Base-by-base conservation (phyloP, 202 grass and related monocot species). In the Tripidium arundinaceum region DNA sequence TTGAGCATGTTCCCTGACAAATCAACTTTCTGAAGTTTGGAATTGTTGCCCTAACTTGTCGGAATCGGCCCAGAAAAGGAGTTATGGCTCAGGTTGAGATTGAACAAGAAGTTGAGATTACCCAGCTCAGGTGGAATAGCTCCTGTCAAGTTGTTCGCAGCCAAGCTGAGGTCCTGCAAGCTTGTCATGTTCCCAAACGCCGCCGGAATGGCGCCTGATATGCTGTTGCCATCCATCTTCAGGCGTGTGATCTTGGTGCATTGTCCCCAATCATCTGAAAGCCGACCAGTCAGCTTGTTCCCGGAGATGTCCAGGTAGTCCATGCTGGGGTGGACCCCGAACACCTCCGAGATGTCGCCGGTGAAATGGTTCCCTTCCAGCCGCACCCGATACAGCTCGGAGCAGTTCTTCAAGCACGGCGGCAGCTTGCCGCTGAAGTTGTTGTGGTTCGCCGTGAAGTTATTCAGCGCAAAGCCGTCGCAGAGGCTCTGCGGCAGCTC, bases 391-490 rank as follows among this genome's bases (percentile, higher is more conserved):
- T 62, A 62, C 26, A 62, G 13, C 5, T 3, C 12, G 1, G 12
- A 13, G 60, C 60, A 62, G 60, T 31, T 16, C 60, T 4, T 11
- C 0, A 16, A 11, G 4, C 60, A 31, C 6, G 42, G 47, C 1
- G 94, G 94, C 33, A 97, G 87, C 13, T 3, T 31, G 69, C 94
- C 94, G 2, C 65, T 87, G 70, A 97, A 92, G 27, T 92, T 90
- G 85, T 92, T 94, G 29, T 49, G 27, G 68, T 87, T 81, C 15
- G 79, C 90, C 2, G 84, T 89, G 61, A 97, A 83, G 34, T 70
- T n/a, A 39, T 81, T 42, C 33, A 92, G 85, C 24, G 6, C 11
- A 1, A 79, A 85, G 34, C 73, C 77, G 0, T 62, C 46, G 46
- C 94, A 97, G 16, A 94, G n/a, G 21, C 13, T 21, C 26, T 6